These are phyloP conservation scores for Scenedesmus sp. DNA, from an alignment of 163 green algal species.

Conservation along the genomic window DNA sequence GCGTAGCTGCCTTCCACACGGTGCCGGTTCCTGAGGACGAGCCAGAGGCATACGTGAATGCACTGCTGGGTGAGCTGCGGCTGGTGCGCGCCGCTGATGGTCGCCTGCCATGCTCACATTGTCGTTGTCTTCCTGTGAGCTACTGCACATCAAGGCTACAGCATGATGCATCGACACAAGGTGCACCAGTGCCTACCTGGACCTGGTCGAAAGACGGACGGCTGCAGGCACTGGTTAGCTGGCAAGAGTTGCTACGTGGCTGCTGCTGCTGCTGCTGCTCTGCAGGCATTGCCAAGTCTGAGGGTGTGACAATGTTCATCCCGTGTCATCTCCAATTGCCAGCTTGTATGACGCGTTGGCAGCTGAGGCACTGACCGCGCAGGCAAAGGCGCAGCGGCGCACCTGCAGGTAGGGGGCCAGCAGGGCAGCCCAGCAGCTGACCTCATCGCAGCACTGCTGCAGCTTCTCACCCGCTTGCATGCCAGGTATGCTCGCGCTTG, in stretches of 20 bases:
- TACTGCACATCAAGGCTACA: too few species aligned
- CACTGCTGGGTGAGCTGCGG: slow-evolving; percentile 27
- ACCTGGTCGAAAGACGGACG: too few species aligned
- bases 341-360: slow-evolving; percentile 61
- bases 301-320: slow-evolving; percentile 57
- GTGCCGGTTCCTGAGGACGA: slow-evolving; percentile 55
- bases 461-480: too few species aligned
- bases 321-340: slow-evolving; percentile 58
- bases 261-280: slow-evolving; percentile 18
- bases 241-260: too few species aligned
- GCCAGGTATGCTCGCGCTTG: too few species aligned
- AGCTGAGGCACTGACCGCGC: slow-evolving; percentile 18
- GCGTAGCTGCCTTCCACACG: slow-evolving; percentile 53
- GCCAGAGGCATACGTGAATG: slow-evolving; percentile 36
- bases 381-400: background rate
- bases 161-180: too few species aligned
- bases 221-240: too few species aligned
- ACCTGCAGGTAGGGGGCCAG: background rate
- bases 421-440: background rate
- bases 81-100: background rate
- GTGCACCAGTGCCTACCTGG: too few species aligned
- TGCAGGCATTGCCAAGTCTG: slow-evolving; percentile 22
- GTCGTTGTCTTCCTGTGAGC: too few species aligned
- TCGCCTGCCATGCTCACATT: too few species aligned
- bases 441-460: background rate